Percentiles rank a stretch among this genome's conserved stretches.
phyloP scores from a whole-genome alignment of 225 moss, liverwort and hornwort species.

The Neckera pumila region DNA sequence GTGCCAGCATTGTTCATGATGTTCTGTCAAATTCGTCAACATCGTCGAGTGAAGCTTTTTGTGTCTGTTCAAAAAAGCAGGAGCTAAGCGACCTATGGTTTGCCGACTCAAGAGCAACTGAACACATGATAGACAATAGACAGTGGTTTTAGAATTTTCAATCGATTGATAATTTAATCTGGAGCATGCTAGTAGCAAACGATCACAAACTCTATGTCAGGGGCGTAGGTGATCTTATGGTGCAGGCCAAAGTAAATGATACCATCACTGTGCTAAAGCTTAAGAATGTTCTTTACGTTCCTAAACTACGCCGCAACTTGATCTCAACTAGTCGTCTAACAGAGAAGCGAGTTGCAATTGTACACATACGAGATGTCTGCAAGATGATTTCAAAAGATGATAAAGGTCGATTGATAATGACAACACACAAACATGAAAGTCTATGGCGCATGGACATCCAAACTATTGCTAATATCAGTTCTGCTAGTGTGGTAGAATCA shows the following conservation, averaged over 20 bases:
- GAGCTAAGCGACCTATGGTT: no score
- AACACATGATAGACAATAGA: not conserved
- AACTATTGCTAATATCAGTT: rapidly evolving
- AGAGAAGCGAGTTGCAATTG: not conserved
- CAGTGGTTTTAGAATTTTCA: not conserved
- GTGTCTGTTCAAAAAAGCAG: no score
- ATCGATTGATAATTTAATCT: rapidly evolving
- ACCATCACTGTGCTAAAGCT: not conserved
- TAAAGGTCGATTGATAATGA: not conserved
- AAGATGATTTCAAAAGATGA: not conserved
- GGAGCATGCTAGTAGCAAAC: not conserved
- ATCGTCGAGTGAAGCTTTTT: no score
- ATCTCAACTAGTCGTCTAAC: not conserved
- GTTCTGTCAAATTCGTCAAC: no score
- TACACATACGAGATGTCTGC: not conserved
- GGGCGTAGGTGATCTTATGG: rapidly evolving
- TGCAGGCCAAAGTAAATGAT: not conserved
- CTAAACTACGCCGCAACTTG: not conserved
- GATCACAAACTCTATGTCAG: not conserved
- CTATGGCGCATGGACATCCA: not conserved
- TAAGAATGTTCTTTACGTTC: not conserved
- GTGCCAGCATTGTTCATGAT: no score
- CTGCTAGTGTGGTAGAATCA: rapidly evolving
- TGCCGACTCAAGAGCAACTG: no score
- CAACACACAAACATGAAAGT: not conserved